Percentiles rank a stretch among this genome's conserved stretches.
Conservation (phyloP, 1,284 basidiomycete genomes). For the Malassezia globosa region DNA sequence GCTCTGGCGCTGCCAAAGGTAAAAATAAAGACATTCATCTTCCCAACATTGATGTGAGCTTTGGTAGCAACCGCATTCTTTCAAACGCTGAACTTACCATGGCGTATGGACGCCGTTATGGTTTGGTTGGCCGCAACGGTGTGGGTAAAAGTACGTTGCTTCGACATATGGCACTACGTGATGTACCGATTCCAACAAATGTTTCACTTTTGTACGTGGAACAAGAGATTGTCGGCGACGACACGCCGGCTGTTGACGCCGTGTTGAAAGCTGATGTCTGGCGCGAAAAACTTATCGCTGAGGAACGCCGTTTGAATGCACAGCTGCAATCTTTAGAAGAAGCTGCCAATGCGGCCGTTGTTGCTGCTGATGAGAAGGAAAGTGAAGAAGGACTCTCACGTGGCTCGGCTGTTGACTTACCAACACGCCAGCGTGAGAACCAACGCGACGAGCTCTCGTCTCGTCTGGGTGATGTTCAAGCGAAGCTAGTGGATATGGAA, state of each 20-base stretch:
- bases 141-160: conserved; percentile 92
- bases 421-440: conserved; percentile 45
- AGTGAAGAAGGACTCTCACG: conserved; percentile 19
- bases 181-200: conserved; percentile 64
- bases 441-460: conserved; percentile 65
- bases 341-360: conserved; percentile 24
- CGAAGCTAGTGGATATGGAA: conserved; percentile 87
- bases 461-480: conserved; percentile 81
- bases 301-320: conserved; percentile 33
- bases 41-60: conserved; percentile 66
- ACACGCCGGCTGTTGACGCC: conserved; percentile 78
- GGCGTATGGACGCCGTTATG: conserved; percentile 39
- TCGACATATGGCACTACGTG: conserved; percentile 85
- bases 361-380: conserved; percentile 15
- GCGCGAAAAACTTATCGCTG: conserved; percentile 39
- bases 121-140: conserved; percentile 60
- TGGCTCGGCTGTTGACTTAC: conserved; percentile 40
- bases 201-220: conserved; percentile 97
- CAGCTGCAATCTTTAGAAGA: conserved; percentile 39
- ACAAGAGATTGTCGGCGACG: conserved; percentile 78
- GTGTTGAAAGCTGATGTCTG: conserved; percentile 61
- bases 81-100: conserved; percentile 50
- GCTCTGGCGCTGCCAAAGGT: conserved; percentile 57
- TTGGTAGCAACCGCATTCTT: conserved; percentile 79
- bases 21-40: conserved; percentile 70